Conservation (phyloP, 2,329 filamentous ascomycete genomes). For the Westerdykella sp. region DNA sequence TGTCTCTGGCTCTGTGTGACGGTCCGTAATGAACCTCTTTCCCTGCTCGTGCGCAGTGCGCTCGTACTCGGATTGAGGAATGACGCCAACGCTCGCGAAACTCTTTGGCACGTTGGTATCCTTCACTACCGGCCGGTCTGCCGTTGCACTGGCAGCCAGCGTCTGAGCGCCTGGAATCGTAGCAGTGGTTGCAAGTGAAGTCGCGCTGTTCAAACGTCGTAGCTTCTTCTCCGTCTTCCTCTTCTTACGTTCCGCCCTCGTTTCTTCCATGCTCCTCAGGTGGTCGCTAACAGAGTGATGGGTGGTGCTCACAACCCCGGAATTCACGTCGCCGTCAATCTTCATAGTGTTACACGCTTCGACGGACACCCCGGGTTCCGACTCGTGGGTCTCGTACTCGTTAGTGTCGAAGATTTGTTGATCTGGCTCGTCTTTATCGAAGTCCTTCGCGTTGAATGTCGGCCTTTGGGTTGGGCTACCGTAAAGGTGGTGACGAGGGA, state of each 20-base stretch:
- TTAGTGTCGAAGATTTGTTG: too few relatives aligned
- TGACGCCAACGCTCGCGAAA: neutral
- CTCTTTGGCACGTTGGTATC: neutral
- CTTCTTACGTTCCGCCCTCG: neutral
- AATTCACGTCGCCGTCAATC: too few relatives aligned
- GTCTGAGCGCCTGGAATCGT: neutral
- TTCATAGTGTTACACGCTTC: too few relatives aligned
- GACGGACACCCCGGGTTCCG: too few relatives aligned
- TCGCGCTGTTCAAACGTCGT: neutral
- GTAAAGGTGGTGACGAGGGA: conserved; percentile 19
- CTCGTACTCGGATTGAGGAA: neutral
- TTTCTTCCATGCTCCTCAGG: neutral
- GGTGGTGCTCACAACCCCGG: too few relatives aligned
- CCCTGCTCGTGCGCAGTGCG: neutral
- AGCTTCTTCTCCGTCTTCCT: neutral
- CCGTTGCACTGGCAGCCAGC: neutral
- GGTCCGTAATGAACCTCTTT: neutral
- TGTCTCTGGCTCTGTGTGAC: neutral
- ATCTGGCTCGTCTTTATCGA: neutral
- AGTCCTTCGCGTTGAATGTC: neutral
- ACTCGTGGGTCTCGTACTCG: too few relatives aligned
- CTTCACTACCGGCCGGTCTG: neutral
- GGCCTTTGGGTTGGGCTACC: neutral
- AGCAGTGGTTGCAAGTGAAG: too few relatives aligned
- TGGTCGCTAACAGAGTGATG: too few relatives aligned